phyloP scores from a whole-genome alignment of 345 rosid species.

The Euphorbia lathyris region DNA sequence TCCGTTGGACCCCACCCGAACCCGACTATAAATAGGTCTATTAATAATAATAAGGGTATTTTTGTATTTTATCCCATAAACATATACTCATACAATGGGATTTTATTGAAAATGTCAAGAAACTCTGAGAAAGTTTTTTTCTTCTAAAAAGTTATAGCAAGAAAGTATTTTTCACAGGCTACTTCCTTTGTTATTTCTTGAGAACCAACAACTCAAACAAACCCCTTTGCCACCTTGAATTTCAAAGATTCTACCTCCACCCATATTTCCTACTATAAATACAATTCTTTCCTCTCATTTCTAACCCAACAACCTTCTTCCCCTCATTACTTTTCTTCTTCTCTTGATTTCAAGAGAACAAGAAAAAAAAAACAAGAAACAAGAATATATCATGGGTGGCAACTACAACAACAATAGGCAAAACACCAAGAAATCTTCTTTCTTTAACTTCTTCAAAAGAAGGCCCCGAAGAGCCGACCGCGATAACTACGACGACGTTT shows the following conservation, averaged over 20 bases:
- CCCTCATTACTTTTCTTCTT: not conserved
- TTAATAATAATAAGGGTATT: too few species aligned
- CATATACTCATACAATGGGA: too few species aligned
- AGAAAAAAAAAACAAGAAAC: not conserved
- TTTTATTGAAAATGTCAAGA: too few species aligned
- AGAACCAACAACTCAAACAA: not conserved
- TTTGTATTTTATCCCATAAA: too few species aligned
- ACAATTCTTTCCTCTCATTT: conserved; percentile 6
- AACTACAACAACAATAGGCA: conserved; percentile 27
- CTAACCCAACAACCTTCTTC: not conserved
- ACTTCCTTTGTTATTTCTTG: not conserved
- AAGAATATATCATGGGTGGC: conserved; percentile 33
- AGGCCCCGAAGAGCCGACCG: conserved; percentile 25
- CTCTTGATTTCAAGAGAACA: not conserved
- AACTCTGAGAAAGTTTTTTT: too few species aligned
- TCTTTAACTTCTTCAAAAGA: conserved; percentile 40
- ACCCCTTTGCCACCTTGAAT: not conserved
- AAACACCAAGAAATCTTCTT: conserved; percentile 17
- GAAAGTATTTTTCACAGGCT: too few species aligned
- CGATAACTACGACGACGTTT: conserved; percentile 13
- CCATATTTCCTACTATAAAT: conserved; percentile 6
- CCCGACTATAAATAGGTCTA: too few species aligned
- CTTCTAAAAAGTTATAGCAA: too few species aligned
- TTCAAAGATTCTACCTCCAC: conserved; percentile 16
- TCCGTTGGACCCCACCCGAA: too few species aligned